Percentiles rank a stretch among this genome's conserved stretches.
phyloP scores from a whole-genome alignment of 768 basidiomycete genomes.

The Kwoniella europaea region DNA sequence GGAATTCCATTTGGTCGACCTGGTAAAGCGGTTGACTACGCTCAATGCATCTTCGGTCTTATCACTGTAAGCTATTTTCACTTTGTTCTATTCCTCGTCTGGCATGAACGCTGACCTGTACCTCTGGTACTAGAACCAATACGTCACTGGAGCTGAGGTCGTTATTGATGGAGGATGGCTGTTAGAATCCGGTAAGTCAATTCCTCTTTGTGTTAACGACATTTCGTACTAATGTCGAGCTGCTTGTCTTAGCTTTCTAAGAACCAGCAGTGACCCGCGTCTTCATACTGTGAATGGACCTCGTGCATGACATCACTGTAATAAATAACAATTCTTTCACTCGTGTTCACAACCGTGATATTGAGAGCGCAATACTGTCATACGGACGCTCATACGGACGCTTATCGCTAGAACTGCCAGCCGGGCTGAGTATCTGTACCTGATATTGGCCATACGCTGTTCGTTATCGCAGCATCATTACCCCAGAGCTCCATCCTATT shows the following conservation, averaged over 20 bases:
- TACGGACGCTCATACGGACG: too few relatives aligned
- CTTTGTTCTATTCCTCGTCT: background rate
- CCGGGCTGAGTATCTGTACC: too few relatives aligned
- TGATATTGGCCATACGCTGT: too few relatives aligned
- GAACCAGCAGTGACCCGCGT: too few relatives aligned
- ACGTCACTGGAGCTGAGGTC: slow-evolving; percentile 50
- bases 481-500: slow-evolving; percentile 3
- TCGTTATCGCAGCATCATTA: slow-evolving; percentile 1
- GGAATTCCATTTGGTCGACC: slow-evolving; percentile 53
- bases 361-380: too few relatives aligned
- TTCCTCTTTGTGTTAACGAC: background rate
- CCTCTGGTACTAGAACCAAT: slow-evolving; percentile 41
- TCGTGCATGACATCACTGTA: too few relatives aligned
- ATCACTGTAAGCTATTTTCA: slow-evolving; percentile 36
- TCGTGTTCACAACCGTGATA: too few relatives aligned
- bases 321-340: too few relatives aligned
- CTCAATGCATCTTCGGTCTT: slow-evolving; percentile 50
- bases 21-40: slow-evolving; percentile 51
- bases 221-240: too few relatives aligned
- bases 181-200: slow-evolving; percentile 27
- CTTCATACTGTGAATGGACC: too few relatives aligned
- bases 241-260: too few relatives aligned
- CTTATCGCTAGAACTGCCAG: too few relatives aligned
- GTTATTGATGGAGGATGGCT: slow-evolving; percentile 56
- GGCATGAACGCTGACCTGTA: slow-evolving; percentile 1